Evolutionary conservation across 169 alveolate genomes (phyloP).

Genomic region (Ichthyophthirius multifiliis): DNA sequence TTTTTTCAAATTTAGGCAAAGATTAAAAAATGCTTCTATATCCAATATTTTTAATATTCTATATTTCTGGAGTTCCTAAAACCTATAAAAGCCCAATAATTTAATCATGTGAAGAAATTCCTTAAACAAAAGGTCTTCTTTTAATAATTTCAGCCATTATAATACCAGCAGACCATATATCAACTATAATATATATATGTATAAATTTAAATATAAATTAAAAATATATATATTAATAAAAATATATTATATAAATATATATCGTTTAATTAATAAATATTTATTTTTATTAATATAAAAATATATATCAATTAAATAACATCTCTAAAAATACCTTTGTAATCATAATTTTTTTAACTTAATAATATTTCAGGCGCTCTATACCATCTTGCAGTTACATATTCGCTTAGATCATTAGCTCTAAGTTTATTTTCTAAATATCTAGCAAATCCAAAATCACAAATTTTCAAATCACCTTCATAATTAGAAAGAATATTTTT

Average conservation of each 20-base stretch:
- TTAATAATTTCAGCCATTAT: conserved; percentile 62
- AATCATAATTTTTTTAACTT: conserved; percentile 48
- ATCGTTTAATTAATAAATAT: no score
- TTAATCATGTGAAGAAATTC: conserved; percentile 16
- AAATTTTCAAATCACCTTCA: conserved; percentile 56
- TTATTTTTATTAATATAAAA: no score
- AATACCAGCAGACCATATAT: conserved; percentile 68
- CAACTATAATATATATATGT: conserved; percentile 68
- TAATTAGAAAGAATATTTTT: conserved; percentile 47
- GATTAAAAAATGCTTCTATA: not conserved
- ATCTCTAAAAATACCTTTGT: conserved; percentile 6
- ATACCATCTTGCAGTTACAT: conserved; percentile 76
- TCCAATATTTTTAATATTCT: conserved; percentile 12
- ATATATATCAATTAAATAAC: no score
- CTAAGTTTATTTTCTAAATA: conserved; percentile 19
- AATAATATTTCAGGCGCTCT: conserved; percentile 67
- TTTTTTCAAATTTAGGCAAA: conserved; percentile 6
- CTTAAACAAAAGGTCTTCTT: conserved; percentile 48
- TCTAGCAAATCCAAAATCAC: conserved; percentile 64
- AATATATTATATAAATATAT: no score
- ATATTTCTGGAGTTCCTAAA: conserved; percentile 21
- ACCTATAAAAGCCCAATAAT: conserved; percentile 16
- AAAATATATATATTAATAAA: not conserved
- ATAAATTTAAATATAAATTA: not conserved
- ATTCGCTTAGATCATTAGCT: conserved; percentile 62